These are phyloP conservation scores for Myxozyma neglecta DNA, from an alignment of 805 yeast species.

Conservation along the genomic window DNA sequence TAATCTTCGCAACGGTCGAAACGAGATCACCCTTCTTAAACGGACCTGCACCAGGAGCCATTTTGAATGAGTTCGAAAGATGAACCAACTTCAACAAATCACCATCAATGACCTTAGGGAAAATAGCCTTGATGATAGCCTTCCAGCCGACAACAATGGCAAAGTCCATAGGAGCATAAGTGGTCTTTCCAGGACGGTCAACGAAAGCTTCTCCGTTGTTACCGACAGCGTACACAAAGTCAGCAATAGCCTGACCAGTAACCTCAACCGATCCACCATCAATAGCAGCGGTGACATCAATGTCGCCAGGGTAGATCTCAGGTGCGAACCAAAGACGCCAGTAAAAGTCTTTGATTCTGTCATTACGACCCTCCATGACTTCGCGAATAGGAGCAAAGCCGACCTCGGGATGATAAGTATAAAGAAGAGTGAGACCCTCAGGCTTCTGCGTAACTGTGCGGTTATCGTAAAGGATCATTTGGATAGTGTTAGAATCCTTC, in stretches of 20 bases:
- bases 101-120: conserved; percentile 96
- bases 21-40: conserved; percentile 85
- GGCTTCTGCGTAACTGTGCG: conserved; percentile 79
- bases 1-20: conserved; percentile 76
- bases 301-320: conserved; percentile 50
- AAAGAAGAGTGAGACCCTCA: conserved; percentile 73
- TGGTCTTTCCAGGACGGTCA: conserved; percentile 76
- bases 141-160: conserved; percentile 99
- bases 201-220: conserved; percentile 96
- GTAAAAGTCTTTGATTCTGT: conserved; percentile 91
- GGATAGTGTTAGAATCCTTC: conserved; percentile 52
- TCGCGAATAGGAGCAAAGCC: conserved; percentile 97
- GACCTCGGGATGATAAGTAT: conserved; percentile 74
- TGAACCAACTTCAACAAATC: conserved; percentile 92
- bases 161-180: conserved; percentile 97
- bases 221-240: conserved; percentile 95
- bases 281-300: conserved; percentile 68
- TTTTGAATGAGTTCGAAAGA: conserved; percentile 88
- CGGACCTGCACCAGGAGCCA: conserved; percentile 89
- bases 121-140: conserved; percentile 95
- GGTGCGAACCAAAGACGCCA: conserved; percentile 95
- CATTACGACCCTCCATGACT: conserved; percentile 85
- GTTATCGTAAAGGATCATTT: conserved; percentile 76
- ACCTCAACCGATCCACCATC: conserved; percentile 68
- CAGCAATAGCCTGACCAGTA: conserved; percentile 75